Evolutionary conservation across 805 yeast species (phyloP), one percentile per base, ranked within the genome.

Genomic region (Saccharomycopsis sp.): DNA sequence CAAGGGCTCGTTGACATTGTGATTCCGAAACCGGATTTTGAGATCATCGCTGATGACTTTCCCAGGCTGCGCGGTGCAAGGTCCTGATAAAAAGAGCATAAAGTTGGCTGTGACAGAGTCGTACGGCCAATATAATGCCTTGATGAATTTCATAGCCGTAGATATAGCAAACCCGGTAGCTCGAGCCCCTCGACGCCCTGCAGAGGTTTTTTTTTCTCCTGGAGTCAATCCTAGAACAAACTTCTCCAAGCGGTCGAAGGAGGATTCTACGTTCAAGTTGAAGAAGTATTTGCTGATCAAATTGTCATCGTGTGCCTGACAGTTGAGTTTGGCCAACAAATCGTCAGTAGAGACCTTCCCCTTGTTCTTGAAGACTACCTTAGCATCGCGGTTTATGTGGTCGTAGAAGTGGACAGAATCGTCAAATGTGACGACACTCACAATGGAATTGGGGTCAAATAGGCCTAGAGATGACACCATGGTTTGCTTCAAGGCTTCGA

Each of bases 321-420:
- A 78, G 64, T 77, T 78, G 61, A 76, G 75, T 63, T 76, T 77
- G 62, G 71, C 70, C 61, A 79, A 71, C 34, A 73, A 69, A 37
- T 75, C 20, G 2, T 51, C 53, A 7, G 53, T 24, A 15, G 41
- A 2, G 12, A 23, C 14, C n/a, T 50, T 2, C 16, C 23, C 23
- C n/a, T 50, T 20, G 34, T 15, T 50, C 21, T 48, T 44, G 37
- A 29, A 29, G 37, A 29, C 37, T 5, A 9, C 9, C 21, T n/a
- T 44, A 9, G 48, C 21, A 20, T 50, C 34, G 24, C 24, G 75
- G 40, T 69, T 70, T 20, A 71, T 66, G 60, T 80, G 70, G 64
- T 80, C 84, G 66, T 81, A 83, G 37, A 81, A 83, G 63, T 78
- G 80, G 50, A 81, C 84, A 70, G 79, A 81, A 9, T 83, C 78